Evolutionary conservation across 192 early-diverging fungal genomes (phyloP), one percentile per base, ranked within the genome.

Genomic region (Coemansia sp.): DNA sequence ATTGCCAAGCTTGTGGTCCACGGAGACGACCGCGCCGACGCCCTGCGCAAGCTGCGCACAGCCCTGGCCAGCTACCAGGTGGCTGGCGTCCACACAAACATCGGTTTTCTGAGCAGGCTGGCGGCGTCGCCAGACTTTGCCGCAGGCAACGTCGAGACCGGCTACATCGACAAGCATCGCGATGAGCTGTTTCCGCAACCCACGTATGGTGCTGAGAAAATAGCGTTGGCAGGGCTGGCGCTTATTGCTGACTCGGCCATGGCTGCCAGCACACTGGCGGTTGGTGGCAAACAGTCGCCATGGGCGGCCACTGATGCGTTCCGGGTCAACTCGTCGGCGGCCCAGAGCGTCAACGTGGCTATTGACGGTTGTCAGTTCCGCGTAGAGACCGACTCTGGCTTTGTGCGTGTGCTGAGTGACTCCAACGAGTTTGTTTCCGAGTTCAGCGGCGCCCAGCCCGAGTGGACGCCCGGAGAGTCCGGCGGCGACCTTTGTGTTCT

Each of bases 1-100:
- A 96, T 98, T 25, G 91, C 93, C 45, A 98, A 98, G 80, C 83
- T 98, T 56, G 88, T 98, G 59, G 94, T 96, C 30, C 85, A 85
- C 25, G 94, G 92, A 31, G 72, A 83, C 33, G 86, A 96, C 84
- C 87, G 96, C 52, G 84, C 82, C 17, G 93, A 90, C 32, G 96
- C 96, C 2, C 77, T 98, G 61, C 85, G 92, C 6, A 84, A 87
- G 18, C 82, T 98, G 60, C 75, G 89, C 34, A 89, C 87, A 66
- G 92, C 96, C 1, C 82, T 98, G 58, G 88, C 83, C 29, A 87
- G 94, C 63, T 95, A 96, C 72, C 87, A 96, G 74, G 88, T 97
- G 31, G 94, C 92, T 8, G 96, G 96, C 5, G 84, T 90, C 57
- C 87, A 91, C 72, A 98, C 96, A 28, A 98, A 98, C 82, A 93